Evolutionary conservation across 2,329 filamentous ascomycete species (phyloP).

Genomic region (Calonectria honghensis): DNA sequence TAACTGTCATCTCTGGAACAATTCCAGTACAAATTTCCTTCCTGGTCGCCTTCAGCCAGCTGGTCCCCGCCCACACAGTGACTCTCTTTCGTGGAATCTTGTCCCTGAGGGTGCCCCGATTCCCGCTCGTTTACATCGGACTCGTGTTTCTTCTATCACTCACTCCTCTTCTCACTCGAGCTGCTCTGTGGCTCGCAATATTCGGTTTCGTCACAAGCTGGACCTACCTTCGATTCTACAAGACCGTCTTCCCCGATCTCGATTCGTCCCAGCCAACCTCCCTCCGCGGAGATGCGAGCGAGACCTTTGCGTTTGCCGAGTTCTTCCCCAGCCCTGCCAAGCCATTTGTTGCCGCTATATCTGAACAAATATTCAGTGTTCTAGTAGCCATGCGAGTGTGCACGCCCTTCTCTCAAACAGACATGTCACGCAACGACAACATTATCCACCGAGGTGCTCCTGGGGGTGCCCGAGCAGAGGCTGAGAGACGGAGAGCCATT

Average conservation of each 20-base stretch:
- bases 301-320: slow-evolving; percentile 96
- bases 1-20: slow-evolving; percentile 90
- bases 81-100: slow-evolving; percentile 92
- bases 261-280: slow-evolving; percentile 76
- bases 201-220: slow-evolving; percentile 91
- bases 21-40: slow-evolving; percentile 94
- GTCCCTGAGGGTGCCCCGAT: slow-evolving; percentile 87
- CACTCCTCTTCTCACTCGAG: slow-evolving; percentile 77
- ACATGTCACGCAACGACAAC: slow-evolving; percentile 82
- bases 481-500: slow-evolving; percentile 90
- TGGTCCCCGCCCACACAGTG: slow-evolving; percentile 97
- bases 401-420: slow-evolving; percentile 88
- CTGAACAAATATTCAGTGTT: slow-evolving; percentile 80
- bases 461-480: slow-evolving; percentile 88
- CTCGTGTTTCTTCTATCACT: slow-evolving; percentile 79
- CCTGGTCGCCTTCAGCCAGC: slow-evolving; percentile 97
- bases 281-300: slow-evolving; percentile 92
- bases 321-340: slow-evolving; percentile 94
- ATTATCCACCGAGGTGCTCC: slow-evolving; percentile 74
- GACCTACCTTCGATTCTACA: slow-evolving; percentile 98
- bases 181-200: slow-evolving; percentile 85
- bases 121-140: slow-evolving; percentile 84
- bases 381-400: slow-evolving; percentile 86
- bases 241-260: slow-evolving; percentile 82
- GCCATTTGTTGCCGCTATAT: slow-evolving; percentile 83